Base-by-base conservation (phyloP, 106 monocot species). In the Apostasia ramifera region DNA sequence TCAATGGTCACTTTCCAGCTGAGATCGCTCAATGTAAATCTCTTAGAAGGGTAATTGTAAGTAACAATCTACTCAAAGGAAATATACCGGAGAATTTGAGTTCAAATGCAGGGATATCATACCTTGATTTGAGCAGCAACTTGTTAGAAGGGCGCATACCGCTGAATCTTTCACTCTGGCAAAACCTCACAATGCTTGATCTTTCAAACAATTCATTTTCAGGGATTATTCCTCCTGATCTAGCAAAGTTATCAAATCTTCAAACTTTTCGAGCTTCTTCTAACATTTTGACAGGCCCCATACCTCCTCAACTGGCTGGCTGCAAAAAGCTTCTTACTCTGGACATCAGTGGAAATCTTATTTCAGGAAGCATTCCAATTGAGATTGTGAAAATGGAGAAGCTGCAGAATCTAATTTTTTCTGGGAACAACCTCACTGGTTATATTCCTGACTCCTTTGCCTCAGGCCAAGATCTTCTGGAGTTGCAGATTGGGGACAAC, bases 111-210 rank as follows among this genome's bases (percentile, higher is more conserved):
- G 63, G 71, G 10, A 79, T 87, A 40, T 83, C 78, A 48, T 92
- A 83, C 69, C 64, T 92, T 51, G 88, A 88, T 44, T 47, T 89
- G n/a, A 81, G 83, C 13, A 57, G 48, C n/a, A 93, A 89, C 72
- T 54, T 81, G 14, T 73, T 93, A 13, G 63, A 67, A 48, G 93
- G 93, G 45, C 14, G 59, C 0, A 82, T 89, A 49, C 89, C 93
- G 0, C 42, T 2, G 9, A 39, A 6, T 67, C 55, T 93, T 40
- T 57, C 84, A 45, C 70, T 53, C 1, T 80, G 79, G 77, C 47
- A 12, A 38, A 86, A 89, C 42, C 79, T 93, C 40, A 69, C 89
- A 46, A 89, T 80, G 81, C 79, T 93, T 53, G 86, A 89, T 78
- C 41, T 93, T 4, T 83, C 84, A 2, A 78, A 66, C 44, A 93